Evolutionary conservation across 306 rosid species (phyloP), one percentile per base, ranked within the genome.

Genomic region (Nissolia schottii): DNA sequence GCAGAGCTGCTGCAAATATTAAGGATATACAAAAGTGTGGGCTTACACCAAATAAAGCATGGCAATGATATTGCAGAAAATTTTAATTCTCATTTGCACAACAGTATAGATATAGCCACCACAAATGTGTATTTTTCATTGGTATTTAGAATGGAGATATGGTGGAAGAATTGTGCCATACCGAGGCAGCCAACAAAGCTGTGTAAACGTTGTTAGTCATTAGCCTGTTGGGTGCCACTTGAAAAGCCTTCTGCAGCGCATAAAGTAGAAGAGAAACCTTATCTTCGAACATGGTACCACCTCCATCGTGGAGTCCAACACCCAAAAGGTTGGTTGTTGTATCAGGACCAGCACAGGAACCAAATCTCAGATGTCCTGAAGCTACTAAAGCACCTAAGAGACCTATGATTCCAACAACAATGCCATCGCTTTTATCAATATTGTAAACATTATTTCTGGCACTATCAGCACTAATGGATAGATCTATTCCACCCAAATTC

Each of bases 401-500:
- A 74, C 90, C 89, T 24, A 94, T 89, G 85, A 94, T 94, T 75
- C 96, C 88, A 63, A 80, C 96, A 87, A 91, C 93, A 81, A 94
- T 84, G 60, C 91, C 99, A 86, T 94, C 99, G 65, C 91, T 86
- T 80, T 84, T 89, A 83, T 94, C 96, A 28, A 82, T 78, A 80
- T 94, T 94, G 82, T 94, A 94, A 74, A 94, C 96, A 82, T 94
- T 94, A 84, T 86, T 94, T 74, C 99, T 87, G 13, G 97, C 99
- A 82, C 82, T 94, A 72, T 94, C 96, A 73, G 97, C 99, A 84
- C 96, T 91, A 64, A 94, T 94, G 18, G 96, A 89, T 65, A 86
- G 87, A 78, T 88, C 85, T 77, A 94, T 94, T 77, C 97, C 99
- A 64, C 99, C 99, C 86, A 94, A 79, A 81, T 91, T 80, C 78